Evolutionary conservation across 495 filamentous ascomycete species (phyloP), one percentile per base, ranked within the genome.

Genomic region (Hypoxylon perforatum): DNA sequence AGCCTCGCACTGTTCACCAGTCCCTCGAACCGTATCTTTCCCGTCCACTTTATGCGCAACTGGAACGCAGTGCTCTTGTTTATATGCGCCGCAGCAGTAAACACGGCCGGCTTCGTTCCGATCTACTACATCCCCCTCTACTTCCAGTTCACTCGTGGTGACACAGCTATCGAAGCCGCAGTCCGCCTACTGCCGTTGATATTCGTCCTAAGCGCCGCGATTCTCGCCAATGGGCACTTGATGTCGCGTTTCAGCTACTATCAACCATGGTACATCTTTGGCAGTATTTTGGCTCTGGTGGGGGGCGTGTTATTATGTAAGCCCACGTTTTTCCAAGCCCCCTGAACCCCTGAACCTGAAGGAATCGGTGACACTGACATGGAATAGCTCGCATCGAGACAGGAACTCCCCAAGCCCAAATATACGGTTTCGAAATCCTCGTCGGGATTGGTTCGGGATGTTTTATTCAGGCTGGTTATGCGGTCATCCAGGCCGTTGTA

Each of bases 121-220:
- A 68, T 78, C 56, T 78, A 76, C 48, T 69, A 75, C 39, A 75
- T 78, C 36, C 83, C 84, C 0, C 56, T 85, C 15, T 84, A 77
- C 71, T 87, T 85, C 69, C 82, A 83, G 51, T 87, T 86, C 65
- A 22, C 80, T 1, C 73, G 65, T 3, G 75, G 68, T 12, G 83
- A 86, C 57, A 64, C 67, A 0, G 75, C 82, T 5, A 64, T 86
- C 7, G 61, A 75, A 28, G 72, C 85, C 1, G 84, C 75, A 1
- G 82, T 87, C 1, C 73, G 78, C 4, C 77, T 87, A 0, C 77
- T 88, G 0, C 86, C 87, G 1, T 83, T 84, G 47, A 77, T 87
- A 36, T 41, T 77, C 25, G 45, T 82, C 3, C 68, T 84, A 42
- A 80, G 86, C 11, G 70, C 77, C 48, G 64, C 70, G 18, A 73